Evolutionary conservation across 2,329 filamentous ascomycete genomes (phyloP).

Genomic region (Catunica adiposa): DNA sequence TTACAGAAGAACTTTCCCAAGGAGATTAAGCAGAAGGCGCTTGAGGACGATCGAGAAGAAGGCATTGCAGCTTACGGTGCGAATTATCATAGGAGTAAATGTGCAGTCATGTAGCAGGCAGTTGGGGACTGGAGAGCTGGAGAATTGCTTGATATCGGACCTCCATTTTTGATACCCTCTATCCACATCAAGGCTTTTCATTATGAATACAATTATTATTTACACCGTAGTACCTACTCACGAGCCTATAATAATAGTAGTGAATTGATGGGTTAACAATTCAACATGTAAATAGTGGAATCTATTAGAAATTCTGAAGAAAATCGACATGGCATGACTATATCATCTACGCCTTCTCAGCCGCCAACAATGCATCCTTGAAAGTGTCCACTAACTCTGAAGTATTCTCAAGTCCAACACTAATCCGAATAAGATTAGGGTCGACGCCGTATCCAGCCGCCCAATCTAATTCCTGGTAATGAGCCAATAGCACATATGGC

Average conservation of each 20-base stretch:
- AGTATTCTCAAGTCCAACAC: conserved; percentile 74
- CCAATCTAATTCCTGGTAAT: conserved; percentile 89
- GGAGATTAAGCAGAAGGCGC: conserved; percentile 50
- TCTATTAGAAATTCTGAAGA: no score
- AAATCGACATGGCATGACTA: background rate
- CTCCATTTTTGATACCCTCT: background rate
- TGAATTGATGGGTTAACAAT: no score
- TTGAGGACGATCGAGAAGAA: conserved; percentile 59
- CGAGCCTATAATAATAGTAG: no score
- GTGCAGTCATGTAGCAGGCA: conserved; percentile 37
- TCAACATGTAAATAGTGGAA: no score
- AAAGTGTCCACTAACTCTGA: conserved; percentile 48
- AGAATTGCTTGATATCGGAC: background rate
- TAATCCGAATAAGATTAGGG: conserved; percentile 64
- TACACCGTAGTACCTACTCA: no score
- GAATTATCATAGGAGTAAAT: conserved; percentile 42
- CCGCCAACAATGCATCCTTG: conserved; percentile 47
- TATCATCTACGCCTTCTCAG: background rate
- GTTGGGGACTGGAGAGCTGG: background rate
- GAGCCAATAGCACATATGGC: conserved; percentile 80
- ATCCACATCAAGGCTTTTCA: background rate
- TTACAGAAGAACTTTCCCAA: conserved; percentile 60
- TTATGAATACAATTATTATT: background rate
- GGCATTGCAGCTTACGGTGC: conserved; percentile 57
- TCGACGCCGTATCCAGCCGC: conserved; percentile 67